Percentiles rank a stretch among this genome's conserved stretches.
phyloP scores from a whole-genome alignment of 805 yeast species.

The Maudiozyma pseudohumilis region DNA sequence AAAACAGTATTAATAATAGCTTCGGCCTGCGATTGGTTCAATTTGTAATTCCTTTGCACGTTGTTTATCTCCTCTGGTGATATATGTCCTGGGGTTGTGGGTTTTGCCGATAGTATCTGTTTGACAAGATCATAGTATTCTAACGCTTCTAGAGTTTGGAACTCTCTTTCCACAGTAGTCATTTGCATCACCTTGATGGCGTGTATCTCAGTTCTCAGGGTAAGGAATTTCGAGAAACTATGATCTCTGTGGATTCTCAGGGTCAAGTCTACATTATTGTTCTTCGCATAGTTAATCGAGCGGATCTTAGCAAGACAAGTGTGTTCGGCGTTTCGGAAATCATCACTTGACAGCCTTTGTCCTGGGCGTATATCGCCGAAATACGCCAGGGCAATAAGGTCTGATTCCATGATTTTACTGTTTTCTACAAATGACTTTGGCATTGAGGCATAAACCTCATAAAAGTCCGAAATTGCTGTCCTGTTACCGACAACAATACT shows the following conservation, averaged over 20 bases:
- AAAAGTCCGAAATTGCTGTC: constrained; percentile 74
- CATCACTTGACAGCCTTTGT: constrained; percentile 26
- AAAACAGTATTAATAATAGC: constrained; percentile 71
- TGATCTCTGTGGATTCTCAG: constrained; percentile 47
- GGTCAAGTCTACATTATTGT: constrained; percentile 66
- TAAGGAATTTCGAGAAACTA: constrained; percentile 40
- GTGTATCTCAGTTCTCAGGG: constrained; percentile 53
- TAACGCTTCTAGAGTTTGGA: constrained; percentile 69
- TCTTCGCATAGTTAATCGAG: constrained; percentile 54
- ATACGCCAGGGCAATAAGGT: constrained; percentile 55
- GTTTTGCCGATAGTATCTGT: constrained; percentile 56
- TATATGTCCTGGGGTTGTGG: constrained; percentile 27
- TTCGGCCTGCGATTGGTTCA: constrained; percentile 82
- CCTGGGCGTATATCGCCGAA: constrained; percentile 31
- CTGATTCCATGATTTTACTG: constrained; percentile 59
- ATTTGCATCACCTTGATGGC: constrained; percentile 74
- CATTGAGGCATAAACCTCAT: constrained; percentile 73
- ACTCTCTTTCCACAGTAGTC: constrained; percentile 92
- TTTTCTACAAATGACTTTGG: constrained; percentile 43
- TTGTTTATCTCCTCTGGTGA: constrained; percentile 32
- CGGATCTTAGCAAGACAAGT: constrained; percentile 75
- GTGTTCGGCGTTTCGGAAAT: constrained; percentile 27
- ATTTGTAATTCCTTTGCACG: constrained; percentile 42
- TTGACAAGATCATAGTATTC: constrained; percentile 70
- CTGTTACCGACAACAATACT: constrained; percentile 66